Percentiles rank a stretch among this genome's conserved stretches.
These are phyloP conservation scores for Pseudoturritis turrita DNA, from an alignment of 345 rosid species.

Conservation along the genomic window DNA sequence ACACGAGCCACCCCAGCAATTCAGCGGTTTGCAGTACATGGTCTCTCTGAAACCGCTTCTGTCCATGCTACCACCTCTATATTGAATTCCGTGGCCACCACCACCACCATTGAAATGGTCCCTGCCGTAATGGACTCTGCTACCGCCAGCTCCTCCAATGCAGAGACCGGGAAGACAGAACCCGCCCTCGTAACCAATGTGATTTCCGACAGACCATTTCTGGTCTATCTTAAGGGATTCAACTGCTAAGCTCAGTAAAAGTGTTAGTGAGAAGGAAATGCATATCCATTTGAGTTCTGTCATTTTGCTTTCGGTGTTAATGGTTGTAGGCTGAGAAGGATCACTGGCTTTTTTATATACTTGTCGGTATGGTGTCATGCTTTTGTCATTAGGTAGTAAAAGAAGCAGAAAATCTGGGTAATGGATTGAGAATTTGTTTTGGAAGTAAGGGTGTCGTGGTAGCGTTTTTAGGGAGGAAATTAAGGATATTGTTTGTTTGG, in stretches of 20 bases:
- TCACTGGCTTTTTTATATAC: conserved; percentile 12
- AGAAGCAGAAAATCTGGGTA: conserved; percentile 1
- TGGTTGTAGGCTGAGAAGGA: neutral
- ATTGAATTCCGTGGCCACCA: neutral
- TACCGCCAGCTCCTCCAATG: conserved; percentile 22
- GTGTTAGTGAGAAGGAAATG: conserved; percentile 17
- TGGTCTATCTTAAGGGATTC: conserved; percentile 5
- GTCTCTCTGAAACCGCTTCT: neutral
- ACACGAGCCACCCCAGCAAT: conserved; percentile 21
- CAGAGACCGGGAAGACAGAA: conserved; percentile 31
- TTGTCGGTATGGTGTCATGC: conserved; percentile 17
- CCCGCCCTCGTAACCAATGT: conserved; percentile 20
- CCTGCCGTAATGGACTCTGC: neutral
- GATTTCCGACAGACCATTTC: conserved; percentile 21
- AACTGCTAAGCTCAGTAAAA: conserved; percentile 19
- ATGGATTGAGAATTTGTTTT: neutral
- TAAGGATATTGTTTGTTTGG: neutral
- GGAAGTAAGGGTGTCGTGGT: neutral
- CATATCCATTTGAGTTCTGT: conserved; percentile 20
- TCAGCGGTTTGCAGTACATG: conserved; percentile 20
- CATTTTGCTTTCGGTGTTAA: conserved; percentile 12
- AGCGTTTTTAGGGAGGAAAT: neutral
- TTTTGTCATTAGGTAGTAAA: conserved; percentile 11
- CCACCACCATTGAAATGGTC: neutral
- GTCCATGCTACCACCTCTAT: neutral